Conservation (phyloP, 139 green algal genomes). For the Picochlorum sp. region DNA sequence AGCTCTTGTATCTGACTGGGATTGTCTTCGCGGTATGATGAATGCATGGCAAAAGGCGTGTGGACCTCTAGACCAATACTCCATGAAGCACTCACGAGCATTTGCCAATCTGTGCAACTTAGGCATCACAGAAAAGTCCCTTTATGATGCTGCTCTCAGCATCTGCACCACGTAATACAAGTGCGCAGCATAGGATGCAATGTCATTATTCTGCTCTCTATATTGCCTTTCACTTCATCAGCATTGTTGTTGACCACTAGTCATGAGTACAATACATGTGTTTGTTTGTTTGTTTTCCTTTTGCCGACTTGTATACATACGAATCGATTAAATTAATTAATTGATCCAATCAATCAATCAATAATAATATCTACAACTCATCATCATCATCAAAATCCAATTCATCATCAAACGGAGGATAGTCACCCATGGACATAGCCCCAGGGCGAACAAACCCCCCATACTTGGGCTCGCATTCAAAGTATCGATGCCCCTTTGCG, state of each 20-base stretch:
- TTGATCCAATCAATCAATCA: background rate
- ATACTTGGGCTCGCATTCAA: constrained; percentile 53
- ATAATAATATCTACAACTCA: constrained; percentile 53
- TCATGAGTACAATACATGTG: no score
- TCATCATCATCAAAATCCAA: constrained; percentile 58
- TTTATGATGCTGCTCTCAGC: constrained; percentile 20
- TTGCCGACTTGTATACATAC: no score
- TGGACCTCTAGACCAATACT: constrained; percentile 65
- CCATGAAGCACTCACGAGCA: constrained; percentile 64
- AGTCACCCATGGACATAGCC: constrained; percentile 73
- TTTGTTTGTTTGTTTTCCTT: no score
- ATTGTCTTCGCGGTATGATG: constrained; percentile 63
- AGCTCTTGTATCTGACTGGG: constrained; percentile 78
- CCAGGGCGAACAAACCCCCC: constrained; percentile 76
- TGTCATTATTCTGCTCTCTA: no score
- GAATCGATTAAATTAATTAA: no score
- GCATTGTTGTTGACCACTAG: no score
- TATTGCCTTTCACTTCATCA: no score
- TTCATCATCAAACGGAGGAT: constrained; percentile 71
- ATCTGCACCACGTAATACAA: no score
- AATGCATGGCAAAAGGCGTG: constrained; percentile 41
- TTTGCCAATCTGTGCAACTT: constrained; percentile 84
- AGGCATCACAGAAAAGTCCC: constrained; percentile 19
- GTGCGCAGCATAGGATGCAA: no score
- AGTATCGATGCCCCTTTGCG: constrained; percentile 66